These are phyloP conservation scores for Thalassiosira ordinaria DNA, from an alignment of 352 stramenopile species.

Conservation along the genomic window DNA sequence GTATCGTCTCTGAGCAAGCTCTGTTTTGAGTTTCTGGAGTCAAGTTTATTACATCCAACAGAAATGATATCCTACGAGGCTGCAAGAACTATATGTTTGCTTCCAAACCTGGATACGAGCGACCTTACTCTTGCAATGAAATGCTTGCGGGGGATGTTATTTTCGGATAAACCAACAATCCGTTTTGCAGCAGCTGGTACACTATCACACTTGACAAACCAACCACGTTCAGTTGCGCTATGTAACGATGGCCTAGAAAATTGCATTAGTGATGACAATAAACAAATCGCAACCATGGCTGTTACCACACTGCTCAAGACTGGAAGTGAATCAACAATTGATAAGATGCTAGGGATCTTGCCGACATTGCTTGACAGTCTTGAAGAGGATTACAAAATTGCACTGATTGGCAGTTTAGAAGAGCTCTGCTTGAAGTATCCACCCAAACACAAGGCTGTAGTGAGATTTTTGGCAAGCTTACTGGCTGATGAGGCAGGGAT, in stretches of 20 bases:
- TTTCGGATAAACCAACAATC: slow-evolving; percentile 93
- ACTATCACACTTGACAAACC: slow-evolving; percentile 88
- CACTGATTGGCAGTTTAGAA: slow-evolving; percentile 95
- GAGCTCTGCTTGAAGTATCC: slow-evolving; percentile 98
- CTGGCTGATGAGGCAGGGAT: slow-evolving; percentile 96
- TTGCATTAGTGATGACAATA: slow-evolving; percentile 95
- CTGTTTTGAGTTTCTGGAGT: slow-evolving; percentile 91
- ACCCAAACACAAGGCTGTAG: slow-evolving; percentile 94
- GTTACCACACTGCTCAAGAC: slow-evolving; percentile 99
- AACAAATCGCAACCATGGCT: slow-evolving; percentile 96
- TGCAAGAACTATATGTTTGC: slow-evolving; percentile 92
- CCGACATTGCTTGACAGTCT: slow-evolving; percentile 96
- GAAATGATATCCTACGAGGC: slow-evolving; percentile 99
- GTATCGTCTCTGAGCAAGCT: slow-evolving; percentile 17
- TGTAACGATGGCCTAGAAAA: slow-evolving; percentile 99
- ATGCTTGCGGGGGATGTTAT: slow-evolving; percentile 94
- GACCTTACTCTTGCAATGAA: slow-evolving; percentile 96
- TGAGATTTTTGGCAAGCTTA: slow-evolving; percentile 98
- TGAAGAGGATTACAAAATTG: slow-evolving; percentile 99
- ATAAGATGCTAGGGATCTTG: slow-evolving; percentile 97
- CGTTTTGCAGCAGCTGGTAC: slow-evolving; percentile 96
- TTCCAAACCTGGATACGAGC: slow-evolving; percentile 91
- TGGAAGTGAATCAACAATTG: slow-evolving; percentile 93
- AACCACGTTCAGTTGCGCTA: slow-evolving; percentile 94
- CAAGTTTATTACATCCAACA: slow-evolving; percentile 95